Conservation (phyloP, 306 rosid species). For the Cicer cuneatum region DNA sequence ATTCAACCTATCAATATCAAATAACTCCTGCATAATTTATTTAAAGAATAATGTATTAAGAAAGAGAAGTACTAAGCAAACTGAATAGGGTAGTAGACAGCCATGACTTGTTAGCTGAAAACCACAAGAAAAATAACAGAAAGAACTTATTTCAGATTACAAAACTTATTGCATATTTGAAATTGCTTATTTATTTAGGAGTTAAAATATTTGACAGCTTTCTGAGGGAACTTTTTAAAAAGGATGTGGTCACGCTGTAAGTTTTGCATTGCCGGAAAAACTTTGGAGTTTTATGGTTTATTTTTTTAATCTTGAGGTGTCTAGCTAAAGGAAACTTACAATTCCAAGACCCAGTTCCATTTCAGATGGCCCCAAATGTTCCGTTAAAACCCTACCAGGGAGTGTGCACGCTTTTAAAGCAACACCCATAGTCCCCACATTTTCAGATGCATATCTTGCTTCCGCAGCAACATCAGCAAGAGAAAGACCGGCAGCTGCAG, state of each 20-base stretch:
- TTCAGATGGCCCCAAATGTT: slow-evolving; percentile 88
- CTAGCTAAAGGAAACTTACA: slow-evolving; percentile 59
- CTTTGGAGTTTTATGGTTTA: not conserved
- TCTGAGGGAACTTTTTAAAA: not conserved
- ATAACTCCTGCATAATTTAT: not conserved
- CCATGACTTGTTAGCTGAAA: not conserved
- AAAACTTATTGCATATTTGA: not conserved
- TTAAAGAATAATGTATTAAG: slow-evolving; percentile 11
- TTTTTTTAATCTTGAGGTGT: not conserved
- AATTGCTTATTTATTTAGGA: not conserved
- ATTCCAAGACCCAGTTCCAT: slow-evolving; percentile 98
- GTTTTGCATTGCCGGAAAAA: not conserved
- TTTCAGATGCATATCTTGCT: slow-evolving; percentile 85
- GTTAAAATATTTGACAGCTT: not conserved
- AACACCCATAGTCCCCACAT: slow-evolving; percentile 97
- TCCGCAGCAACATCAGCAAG: slow-evolving; percentile 83
- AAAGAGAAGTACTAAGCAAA: slow-evolving; percentile 27
- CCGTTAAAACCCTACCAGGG: slow-evolving; percentile 88
- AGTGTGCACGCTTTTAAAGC: slow-evolving; percentile 84
- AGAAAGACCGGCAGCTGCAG: slow-evolving; percentile 85
- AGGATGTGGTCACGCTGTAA: not conserved
- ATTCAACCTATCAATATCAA: slow-evolving; percentile 21
- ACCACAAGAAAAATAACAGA: slow-evolving; percentile 28
- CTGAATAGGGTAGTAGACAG: not conserved
- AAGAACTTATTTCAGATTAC: slow-evolving; percentile 11